Conservation (phyloP, 345 rosid genomes). For the Melastoma malabathricum region DNA sequence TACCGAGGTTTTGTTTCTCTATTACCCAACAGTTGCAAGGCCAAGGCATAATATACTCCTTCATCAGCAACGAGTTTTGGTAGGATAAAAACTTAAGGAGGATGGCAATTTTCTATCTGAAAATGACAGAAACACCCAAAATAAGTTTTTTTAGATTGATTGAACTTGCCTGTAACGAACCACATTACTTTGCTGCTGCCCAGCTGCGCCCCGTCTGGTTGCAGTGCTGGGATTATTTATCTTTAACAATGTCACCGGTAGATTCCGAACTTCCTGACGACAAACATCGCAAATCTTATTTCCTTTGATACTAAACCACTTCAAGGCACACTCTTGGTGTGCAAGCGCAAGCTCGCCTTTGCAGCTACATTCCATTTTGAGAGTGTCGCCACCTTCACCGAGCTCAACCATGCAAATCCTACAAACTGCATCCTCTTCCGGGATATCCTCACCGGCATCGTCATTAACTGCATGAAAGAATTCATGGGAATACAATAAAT, state of each 20-base stretch:
- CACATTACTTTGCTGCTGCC: slow-evolving; percentile 17
- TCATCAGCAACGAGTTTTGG: too few relatives aligned
- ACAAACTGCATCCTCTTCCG: slow-evolving; percentile 57
- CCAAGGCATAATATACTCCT: too few relatives aligned
- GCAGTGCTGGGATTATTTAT: slow-evolving; percentile 22
- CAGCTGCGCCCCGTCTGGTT: slow-evolving; percentile 15
- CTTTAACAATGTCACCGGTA: slow-evolving; percentile 38
- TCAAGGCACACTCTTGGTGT: slow-evolving; percentile 46
- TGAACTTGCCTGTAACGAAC: slow-evolving; percentile 29
- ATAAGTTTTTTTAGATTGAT: neutral
- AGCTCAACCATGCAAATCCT: slow-evolving; percentile 49
- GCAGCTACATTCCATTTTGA: slow-evolving; percentile 59
- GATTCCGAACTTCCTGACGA: slow-evolving; percentile 42
- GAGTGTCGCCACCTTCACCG: slow-evolving; percentile 38
- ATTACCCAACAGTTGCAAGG: too few relatives aligned
- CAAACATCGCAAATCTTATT: slow-evolving; percentile 49
- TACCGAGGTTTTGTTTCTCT: too few relatives aligned
- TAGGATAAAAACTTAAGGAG: too few relatives aligned
- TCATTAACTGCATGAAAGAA: slow-evolving; percentile 13
- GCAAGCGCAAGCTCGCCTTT: slow-evolving; percentile 59
- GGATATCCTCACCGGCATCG: slow-evolving; percentile 36
- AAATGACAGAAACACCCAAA: too few relatives aligned
- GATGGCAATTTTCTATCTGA: too few relatives aligned
- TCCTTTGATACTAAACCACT: slow-evolving; percentile 57
- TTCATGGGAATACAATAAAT: neutral